Conservation (phyloP, 805 yeast genomes). For the Debaryomyces tyrocola region DNA sequence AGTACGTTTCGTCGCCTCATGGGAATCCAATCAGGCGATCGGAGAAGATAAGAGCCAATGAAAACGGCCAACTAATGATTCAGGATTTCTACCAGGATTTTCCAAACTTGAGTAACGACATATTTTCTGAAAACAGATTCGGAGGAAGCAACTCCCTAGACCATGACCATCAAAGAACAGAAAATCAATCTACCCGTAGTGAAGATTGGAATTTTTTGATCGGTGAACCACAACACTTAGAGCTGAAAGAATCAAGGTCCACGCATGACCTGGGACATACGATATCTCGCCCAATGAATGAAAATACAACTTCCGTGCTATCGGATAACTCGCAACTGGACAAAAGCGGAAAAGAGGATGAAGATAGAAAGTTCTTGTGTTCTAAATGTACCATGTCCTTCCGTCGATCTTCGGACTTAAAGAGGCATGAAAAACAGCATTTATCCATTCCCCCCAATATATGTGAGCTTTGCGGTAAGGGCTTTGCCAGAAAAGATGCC, state of each 20-base stretch:
- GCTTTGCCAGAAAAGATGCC: slow-evolving; percentile 83
- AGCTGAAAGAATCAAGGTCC: not conserved
- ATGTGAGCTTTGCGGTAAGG: slow-evolving; percentile 75
- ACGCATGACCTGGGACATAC: not conserved
- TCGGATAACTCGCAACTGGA: not conserved
- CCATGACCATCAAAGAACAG: not conserved
- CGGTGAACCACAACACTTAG: slow-evolving; percentile 17
- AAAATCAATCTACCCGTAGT: slow-evolving; percentile 13
- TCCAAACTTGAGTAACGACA: slow-evolving; percentile 44
- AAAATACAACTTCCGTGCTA: no score
- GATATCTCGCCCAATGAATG: not conserved
- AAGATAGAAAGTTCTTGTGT: slow-evolving; percentile 52
- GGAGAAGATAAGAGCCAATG: slow-evolving; percentile 33
- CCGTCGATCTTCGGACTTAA: slow-evolving; percentile 66
- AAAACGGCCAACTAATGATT: slow-evolving; percentile 42
- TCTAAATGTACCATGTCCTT: slow-evolving; percentile 61
- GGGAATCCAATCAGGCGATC: slow-evolving; percentile 47
- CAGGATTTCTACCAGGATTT: slow-evolving; percentile 41
- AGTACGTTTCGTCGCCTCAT: slow-evolving; percentile 59
- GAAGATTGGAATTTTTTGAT: slow-evolving; percentile 35
- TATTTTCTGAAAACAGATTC: slow-evolving; percentile 23
- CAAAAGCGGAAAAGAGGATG: slow-evolving; percentile 1
- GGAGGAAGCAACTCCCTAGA: not conserved
- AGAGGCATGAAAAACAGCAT: slow-evolving; percentile 77
- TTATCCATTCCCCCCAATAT: slow-evolving; percentile 69